phyloP scores from a whole-genome alignment of 805 yeast species.

The Myxozyma sirexii region DNA sequence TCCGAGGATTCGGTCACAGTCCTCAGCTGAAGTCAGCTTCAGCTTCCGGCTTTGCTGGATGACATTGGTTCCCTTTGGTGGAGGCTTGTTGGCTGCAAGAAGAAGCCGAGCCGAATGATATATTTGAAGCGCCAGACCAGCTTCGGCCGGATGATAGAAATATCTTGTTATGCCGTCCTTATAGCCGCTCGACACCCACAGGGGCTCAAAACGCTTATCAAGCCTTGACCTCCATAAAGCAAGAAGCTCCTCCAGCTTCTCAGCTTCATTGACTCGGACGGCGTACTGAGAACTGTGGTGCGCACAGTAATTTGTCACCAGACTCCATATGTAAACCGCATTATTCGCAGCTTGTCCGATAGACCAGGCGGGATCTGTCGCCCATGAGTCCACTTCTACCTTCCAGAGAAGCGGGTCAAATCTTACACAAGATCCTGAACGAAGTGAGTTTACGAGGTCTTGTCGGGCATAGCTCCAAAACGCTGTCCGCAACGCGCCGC shows the following conservation, averaged over 20 bases:
- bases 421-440: constrained; percentile 1
- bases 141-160: constrained; percentile 25
- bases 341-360: constrained; percentile 24
- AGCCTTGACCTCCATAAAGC: constrained; percentile 14
- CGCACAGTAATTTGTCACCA: constrained; percentile 24
- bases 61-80: constrained; percentile 15
- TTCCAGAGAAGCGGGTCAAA: constrained; percentile 20
- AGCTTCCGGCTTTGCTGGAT: constrained; percentile 14
- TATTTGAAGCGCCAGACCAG: constrained; percentile 21
- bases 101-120: constrained; percentile 18
- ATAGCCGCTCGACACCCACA: constrained; percentile 8
- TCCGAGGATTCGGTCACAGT: constrained; percentile 24
- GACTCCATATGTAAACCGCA: constrained; percentile 22
- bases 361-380: constrained; percentile 10
- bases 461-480: constrained; percentile 29
- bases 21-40: constrained; percentile 13
- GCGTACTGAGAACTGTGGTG: background rate
- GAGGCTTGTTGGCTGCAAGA: constrained; percentile 11
- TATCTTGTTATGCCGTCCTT: constrained; percentile 16
- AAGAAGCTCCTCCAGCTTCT: constrained; percentile 5
- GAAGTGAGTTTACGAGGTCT: constrained; percentile 22
- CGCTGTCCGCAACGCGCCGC: constrained; percentile 23
- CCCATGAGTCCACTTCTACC: constrained; percentile 9
- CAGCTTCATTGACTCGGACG: constrained; percentile 6
- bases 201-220: constrained; percentile 20